Evolutionary conservation across 2,329 filamentous ascomycete species (phyloP), one percentile per base, ranked within the genome.

Genomic region (Lecanicillium sp.): DNA sequence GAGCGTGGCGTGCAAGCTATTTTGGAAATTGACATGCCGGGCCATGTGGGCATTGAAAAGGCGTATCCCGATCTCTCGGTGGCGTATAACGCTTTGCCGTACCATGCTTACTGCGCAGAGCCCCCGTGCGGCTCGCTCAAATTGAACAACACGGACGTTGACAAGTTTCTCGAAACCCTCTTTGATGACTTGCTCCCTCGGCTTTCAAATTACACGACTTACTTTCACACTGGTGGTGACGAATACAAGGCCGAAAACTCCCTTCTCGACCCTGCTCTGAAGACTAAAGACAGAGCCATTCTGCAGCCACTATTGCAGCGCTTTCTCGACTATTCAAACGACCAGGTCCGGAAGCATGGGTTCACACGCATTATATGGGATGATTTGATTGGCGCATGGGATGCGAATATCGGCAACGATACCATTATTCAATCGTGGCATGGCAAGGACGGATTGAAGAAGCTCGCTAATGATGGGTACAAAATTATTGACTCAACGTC

Each of bases 161-260:
- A 81, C 49, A 62, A 70, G 2, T 94, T 94, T 57, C 59, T 94
- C 9, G 73, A 83, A 41, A 80, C 60, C 28, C 61, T 94, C 12
- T 82, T 87, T 49, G 69, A 70, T n/a, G 88, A 94, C 53, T 55
- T 94, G 17, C 64, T 94, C 38, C 86, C 87, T 12, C 72, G 85
- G 19, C 58, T 88, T 9, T 63, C 67, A 8, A 78, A 80, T 0
- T 86, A 85, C 57, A 71, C 81, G 3, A 64, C 76, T 6, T 77
- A 90, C 62, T 94, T 90, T 67, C 87, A 94, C 62, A 84, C 84
- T 1, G 88, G 88, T 32, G 88, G 88, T 39, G 88, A 94, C 52
- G 88, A 94, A 64, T 78, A 94, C 44, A 90, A 92, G 59, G 70
- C 69, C 44, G 81, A 89, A 51, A 75, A 80, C 37, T 89, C 86